These are phyloP conservation scores for Naganishia sp. DNA, from an alignment of 1,284 basidiomycete genomes.

Conservation along the genomic window DNA sequence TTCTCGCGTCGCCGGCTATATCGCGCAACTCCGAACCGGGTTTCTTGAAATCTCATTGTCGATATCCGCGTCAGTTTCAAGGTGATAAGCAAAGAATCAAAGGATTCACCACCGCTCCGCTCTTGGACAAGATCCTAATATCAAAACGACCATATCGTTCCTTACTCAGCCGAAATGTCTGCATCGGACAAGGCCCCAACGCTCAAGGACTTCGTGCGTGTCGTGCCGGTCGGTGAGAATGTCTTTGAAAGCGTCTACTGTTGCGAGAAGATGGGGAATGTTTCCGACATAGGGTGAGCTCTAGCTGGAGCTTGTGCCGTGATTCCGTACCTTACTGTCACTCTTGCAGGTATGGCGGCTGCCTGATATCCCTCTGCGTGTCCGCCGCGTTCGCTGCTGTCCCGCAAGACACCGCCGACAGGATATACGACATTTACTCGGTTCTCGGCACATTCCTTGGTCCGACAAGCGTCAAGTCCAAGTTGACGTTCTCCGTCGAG, in stretches of 20 bases:
- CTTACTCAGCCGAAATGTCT: not conserved
- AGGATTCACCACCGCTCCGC: no score
- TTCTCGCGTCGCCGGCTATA: not conserved
- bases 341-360: conserved; percentile 14
- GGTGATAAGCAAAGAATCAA: no score
- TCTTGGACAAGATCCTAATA: no score
- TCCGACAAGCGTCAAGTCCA: conserved; percentile 14
- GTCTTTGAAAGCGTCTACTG: conserved; percentile 15
- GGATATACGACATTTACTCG: conserved; percentile 25
- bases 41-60: not conserved
- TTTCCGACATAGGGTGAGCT: conserved; percentile 14
- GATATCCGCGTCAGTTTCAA: no score
- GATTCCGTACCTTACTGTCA: no score
- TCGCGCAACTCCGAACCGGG: conserved; percentile 21
- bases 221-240: conserved; percentile 9
- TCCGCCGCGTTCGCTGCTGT: conserved; percentile 19
- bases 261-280: conserved; percentile 22
- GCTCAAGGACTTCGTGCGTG: conserved; percentile 20
- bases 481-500: conserved; percentile 13
- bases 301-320: not conserved
- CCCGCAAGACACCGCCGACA: conserved; percentile 3
- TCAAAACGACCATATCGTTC: not conserved
- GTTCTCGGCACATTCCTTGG: conserved; percentile 26
- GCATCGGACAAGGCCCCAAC: conserved; percentile 9
- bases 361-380: conserved; percentile 9